Percentiles rank a stretch among this genome's conserved stretches.
Conservation (phyloP, 2,329 filamentous ascomycete genomes). For the Penicillium psychrosexuale region DNA sequence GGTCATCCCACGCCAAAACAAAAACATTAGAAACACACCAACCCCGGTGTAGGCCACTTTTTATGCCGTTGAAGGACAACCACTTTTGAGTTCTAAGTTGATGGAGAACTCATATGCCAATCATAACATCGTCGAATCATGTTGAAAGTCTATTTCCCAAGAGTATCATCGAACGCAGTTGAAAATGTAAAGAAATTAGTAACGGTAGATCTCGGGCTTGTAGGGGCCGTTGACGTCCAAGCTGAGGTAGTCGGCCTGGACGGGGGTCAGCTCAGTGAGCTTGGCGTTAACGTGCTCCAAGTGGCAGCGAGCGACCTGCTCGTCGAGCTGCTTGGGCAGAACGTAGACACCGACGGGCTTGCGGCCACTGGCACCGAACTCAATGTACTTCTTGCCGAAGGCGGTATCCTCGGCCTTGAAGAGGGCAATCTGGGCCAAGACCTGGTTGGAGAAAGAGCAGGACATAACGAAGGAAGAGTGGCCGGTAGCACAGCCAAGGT, state of each 20-base stretch:
- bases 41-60: conserved; percentile 37
- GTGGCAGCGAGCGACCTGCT: conserved; percentile 96
- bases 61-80: conserved; percentile 63
- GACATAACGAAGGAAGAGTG: conserved; percentile 99
- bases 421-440: conserved; percentile 97
- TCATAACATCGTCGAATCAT: conserved; percentile 60
- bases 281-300: conserved; percentile 90
- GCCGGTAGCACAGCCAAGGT: conserved; percentile 97
- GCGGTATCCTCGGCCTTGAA: conserved; percentile 87
- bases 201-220: conserved; percentile 80
- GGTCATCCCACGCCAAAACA: conserved; percentile 32
- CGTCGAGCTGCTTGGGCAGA: conserved; percentile 96
- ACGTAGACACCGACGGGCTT: conserved; percentile 92
- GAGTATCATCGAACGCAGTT: conserved; percentile 28
- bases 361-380: conserved; percentile 91
- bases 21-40: conserved; percentile 26
- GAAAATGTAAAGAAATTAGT: conserved; percentile 52
- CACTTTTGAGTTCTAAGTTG: conserved; percentile 49
- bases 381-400: conserved; percentile 90
- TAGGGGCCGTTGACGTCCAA: conserved; percentile 82
- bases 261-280: conserved; percentile 77
- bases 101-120: conserved; percentile 49
- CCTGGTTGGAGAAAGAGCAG: conserved; percentile 99
- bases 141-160: conserved; percentile 49
- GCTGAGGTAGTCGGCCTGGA: conserved; percentile 93